These are phyloP conservation scores for Debaryomyces robertsiae DNA, from an alignment of 1,139 yeast species.

Conservation along the genomic window DNA sequence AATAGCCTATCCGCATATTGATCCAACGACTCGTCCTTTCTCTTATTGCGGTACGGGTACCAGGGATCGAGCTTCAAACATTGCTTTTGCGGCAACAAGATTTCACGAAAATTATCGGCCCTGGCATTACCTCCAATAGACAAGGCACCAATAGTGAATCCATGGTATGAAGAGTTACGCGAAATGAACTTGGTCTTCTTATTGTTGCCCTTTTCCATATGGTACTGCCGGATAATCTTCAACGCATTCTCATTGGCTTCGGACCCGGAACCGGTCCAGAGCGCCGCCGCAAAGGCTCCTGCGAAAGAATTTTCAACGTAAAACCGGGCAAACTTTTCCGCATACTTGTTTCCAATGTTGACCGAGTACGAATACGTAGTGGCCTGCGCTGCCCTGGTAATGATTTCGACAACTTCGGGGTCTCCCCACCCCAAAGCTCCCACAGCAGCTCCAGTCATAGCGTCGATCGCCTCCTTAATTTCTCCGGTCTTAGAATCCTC, in stretches of 20 bases:
- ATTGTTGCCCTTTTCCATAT: conserved; percentile 50
- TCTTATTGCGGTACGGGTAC: conserved; percentile 53
- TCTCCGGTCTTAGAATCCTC: conserved; percentile 51
- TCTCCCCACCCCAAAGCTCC: conserved; percentile 64
- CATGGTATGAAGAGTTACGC: conserved; percentile 59
- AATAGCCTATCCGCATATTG: conserved; percentile 50
- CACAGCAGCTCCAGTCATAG: conserved; percentile 67
- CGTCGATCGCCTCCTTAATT: conserved; percentile 47
- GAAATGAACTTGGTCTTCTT: conserved; percentile 54
- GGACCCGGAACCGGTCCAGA: conserved; percentile 63
- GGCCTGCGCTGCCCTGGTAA: conserved; percentile 50
- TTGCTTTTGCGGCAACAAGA: conserved; percentile 41
- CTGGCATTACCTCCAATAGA: conserved; percentile 50
- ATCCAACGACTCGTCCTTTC: conserved; percentile 49
- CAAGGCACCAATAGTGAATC: conserved; percentile 58
- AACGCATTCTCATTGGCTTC: conserved; percentile 63
- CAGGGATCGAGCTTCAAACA: conserved; percentile 49
- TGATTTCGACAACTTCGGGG: conserved; percentile 49
- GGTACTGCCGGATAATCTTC: conserved; percentile 59
- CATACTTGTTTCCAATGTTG: conserved; percentile 42
- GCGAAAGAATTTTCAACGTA: conserved; percentile 55
- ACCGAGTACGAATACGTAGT: conserved; percentile 50
- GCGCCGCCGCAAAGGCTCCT: conserved; percentile 55
- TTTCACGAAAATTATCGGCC: conserved; percentile 43
- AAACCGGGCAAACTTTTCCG: conserved; percentile 55